Percentiles rank a stretch among this genome's conserved stretches.
Conservation (phyloP, 2,329 filamentous ascomycete genomes). For the Lojkania enalia region DNA sequence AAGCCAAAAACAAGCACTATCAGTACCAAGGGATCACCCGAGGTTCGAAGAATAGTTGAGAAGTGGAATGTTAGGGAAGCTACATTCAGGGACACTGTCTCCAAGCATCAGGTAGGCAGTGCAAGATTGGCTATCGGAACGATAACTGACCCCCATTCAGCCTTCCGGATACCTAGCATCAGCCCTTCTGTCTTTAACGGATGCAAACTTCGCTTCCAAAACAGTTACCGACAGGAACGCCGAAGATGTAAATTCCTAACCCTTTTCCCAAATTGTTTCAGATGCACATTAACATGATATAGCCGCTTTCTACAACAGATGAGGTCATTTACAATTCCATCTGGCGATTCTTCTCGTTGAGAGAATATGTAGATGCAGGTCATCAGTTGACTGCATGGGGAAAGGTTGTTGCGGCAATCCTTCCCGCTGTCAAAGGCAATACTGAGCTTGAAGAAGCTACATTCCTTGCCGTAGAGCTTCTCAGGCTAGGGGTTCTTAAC, state of each 20-base stretch:
- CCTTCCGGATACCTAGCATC: constrained; percentile 51
- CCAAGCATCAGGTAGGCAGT: constrained; percentile 26
- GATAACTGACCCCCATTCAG: constrained; percentile 22
- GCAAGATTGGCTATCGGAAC: background rate
- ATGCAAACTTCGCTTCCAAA: constrained; percentile 69
- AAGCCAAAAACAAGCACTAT: constrained; percentile 61
- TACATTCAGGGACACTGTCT: constrained; percentile 51
- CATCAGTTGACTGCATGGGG: constrained; percentile 84
- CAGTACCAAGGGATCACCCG: constrained; percentile 58
- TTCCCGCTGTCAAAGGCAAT: constrained; percentile 64
- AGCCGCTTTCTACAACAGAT: constrained; percentile 63
- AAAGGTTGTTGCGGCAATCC: constrained; percentile 70
- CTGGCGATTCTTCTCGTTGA: constrained; percentile 87
- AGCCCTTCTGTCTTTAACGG: constrained; percentile 63
- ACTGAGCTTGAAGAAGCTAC: constrained; percentile 72
- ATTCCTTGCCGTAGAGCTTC: constrained; percentile 82
- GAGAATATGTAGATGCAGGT: constrained; percentile 77
- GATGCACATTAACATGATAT: constrained; percentile 7
- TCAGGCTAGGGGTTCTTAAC: constrained; percentile 78
- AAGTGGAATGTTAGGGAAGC: constrained; percentile 75
- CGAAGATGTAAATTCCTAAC: constrained; percentile 26
- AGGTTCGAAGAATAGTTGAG: constrained; percentile 57
- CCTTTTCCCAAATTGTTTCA: background rate
- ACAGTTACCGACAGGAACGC: constrained; percentile 64
- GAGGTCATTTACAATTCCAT: constrained; percentile 76